These are phyloP conservation scores for Eurotiales sp. DNA, from an alignment of 2,329 filamentous ascomycete species.

Conservation along the genomic window DNA sequence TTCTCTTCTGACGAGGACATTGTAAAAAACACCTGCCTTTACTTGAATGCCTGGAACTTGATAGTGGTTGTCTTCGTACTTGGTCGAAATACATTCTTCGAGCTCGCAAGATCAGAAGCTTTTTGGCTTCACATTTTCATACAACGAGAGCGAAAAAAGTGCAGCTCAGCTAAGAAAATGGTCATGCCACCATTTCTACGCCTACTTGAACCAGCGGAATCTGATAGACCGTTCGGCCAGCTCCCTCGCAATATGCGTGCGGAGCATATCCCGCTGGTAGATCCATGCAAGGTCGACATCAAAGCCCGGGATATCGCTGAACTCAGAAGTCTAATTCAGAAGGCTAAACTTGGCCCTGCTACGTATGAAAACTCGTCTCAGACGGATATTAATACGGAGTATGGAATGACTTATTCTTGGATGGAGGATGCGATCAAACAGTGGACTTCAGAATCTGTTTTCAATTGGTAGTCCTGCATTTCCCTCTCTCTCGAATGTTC, in stretches of 20 bases:
- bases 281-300: constrained; percentile 1
- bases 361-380: constrained; percentile 49
- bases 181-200: background rate
- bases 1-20: too few species aligned
- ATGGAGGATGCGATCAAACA: constrained; percentile 42
- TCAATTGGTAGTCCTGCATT: background rate
- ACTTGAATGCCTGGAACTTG: too few species aligned
- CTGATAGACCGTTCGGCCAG: background rate
- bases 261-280: background rate
- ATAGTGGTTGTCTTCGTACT: too few species aligned
- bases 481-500: background rate
- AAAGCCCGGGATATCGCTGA: background rate
- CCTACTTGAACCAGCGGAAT: background rate
- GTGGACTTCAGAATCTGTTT: constrained; percentile 3
- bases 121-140: too few species aligned
- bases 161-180: too few species aligned
- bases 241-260: background rate
- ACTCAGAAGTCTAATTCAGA: constrained; percentile 38
- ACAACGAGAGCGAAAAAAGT: too few species aligned
- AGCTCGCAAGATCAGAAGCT: too few species aligned
- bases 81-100: too few species aligned
- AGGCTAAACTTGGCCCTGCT: constrained; percentile 47
- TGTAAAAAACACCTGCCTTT: too few species aligned
- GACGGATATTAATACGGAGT: constrained; percentile 44
- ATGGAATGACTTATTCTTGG: constrained; percentile 44